phyloP scores from a whole-genome alignment of 140 eudicot genomes.

The Erigeron philadelphicus region DNA sequence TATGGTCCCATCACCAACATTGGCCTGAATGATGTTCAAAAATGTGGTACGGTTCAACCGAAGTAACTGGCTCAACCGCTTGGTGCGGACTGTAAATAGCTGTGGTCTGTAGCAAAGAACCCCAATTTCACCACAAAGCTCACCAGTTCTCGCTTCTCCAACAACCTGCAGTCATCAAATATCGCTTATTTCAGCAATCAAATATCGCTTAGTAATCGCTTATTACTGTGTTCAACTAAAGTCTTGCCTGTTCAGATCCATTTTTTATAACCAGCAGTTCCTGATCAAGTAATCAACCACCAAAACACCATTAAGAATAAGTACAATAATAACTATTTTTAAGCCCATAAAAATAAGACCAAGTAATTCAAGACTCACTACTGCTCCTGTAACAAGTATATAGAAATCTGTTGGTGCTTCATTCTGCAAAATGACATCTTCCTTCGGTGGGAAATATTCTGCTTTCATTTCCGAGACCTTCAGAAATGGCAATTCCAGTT shows the following conservation, averaged over 20 bases:
- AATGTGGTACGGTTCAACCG: slow-evolving; percentile 76
- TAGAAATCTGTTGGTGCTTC: slow-evolving; percentile 97
- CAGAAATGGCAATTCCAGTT: slow-evolving; percentile 1
- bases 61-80: slow-evolving; percentile 63
- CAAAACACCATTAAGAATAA: background rate
- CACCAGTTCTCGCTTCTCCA: slow-evolving; percentile 76
- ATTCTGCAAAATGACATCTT: slow-evolving; percentile 93
- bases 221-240: background rate
- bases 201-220: background rate
- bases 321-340: background rate
- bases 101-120: slow-evolving; percentile 96
- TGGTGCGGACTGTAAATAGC: slow-evolving; percentile 80
- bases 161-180: slow-evolving; percentile 43
- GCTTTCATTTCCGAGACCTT: slow-evolving; percentile 99
- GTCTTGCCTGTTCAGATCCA: slow-evolving; percentile 74
- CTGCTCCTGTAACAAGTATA: slow-evolving; percentile 84
- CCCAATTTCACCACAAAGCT: slow-evolving; percentile 86
- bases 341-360: background rate
- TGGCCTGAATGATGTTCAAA: slow-evolving; percentile 74
- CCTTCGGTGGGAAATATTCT: slow-evolving; percentile 90
- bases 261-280: slow-evolving; percentile 55
- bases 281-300: slow-evolving; percentile 37
- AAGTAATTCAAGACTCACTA: slow-evolving; percentile 38
- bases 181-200: background rate
- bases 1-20: slow-evolving; percentile 91